phyloP scores from a whole-genome alignment of 2,329 filamentous ascomycete species.

The Fonsecaea erecta region DNA sequence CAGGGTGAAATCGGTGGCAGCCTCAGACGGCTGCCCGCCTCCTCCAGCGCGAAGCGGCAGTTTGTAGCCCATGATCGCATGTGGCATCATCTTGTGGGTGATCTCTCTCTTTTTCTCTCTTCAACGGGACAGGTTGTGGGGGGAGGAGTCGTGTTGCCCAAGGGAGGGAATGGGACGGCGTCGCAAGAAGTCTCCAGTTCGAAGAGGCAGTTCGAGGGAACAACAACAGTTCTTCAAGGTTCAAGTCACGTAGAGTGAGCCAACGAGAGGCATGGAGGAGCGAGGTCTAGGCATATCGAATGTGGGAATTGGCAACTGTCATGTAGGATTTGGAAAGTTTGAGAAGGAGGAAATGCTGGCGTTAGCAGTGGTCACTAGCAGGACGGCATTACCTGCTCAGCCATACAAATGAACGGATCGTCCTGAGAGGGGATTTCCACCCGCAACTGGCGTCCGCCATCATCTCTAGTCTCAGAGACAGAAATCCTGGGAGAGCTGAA shows the following conservation, averaged over 20 bases:
- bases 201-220: background rate
- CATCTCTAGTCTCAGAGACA: background rate
- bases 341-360: background rate
- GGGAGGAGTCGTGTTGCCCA: background rate
- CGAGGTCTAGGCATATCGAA: background rate
- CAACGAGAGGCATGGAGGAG: background rate
- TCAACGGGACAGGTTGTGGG: background rate
- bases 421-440: background rate
- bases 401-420: constrained; percentile 5
- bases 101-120: background rate
- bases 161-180: background rate
- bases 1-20: constrained; percentile 14
- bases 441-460: background rate
- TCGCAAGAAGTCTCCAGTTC: background rate
- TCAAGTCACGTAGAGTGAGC: background rate
- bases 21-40: constrained; percentile 34
- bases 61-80: constrained; percentile 4
- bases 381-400: background rate
- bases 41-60: constrained; percentile 31
- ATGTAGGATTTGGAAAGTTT: background rate
- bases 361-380: background rate
- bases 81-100: constrained; percentile 8
- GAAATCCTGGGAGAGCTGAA: background rate
- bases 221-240: background rate
- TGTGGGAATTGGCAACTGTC: background rate